These are phyloP conservation scores for Dissophora globulifera DNA, from an alignment of 192 early-diverging fungal species.

Conservation along the genomic window DNA sequence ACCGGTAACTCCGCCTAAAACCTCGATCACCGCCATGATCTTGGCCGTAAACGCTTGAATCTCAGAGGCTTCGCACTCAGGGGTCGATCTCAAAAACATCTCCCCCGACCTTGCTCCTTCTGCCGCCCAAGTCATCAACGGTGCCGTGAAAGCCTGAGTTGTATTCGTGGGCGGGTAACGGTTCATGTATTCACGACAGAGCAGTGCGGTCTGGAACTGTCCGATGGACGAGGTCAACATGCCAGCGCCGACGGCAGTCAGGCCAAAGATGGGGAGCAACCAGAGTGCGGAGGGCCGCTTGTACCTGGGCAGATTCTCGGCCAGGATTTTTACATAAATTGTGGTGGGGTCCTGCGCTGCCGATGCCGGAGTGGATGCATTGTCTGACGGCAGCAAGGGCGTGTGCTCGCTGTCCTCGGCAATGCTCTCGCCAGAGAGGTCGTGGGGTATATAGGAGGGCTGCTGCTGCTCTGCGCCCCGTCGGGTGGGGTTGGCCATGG, in stretches of 20 bases:
- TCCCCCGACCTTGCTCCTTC: neutral
- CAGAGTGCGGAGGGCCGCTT: conserved; percentile 36
- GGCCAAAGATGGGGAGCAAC: conserved; percentile 23
- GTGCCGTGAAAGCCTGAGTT: neutral
- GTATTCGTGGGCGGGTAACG: conserved; percentile 17
- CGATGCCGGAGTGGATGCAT: no score
- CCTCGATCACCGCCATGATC: conserved; percentile 13
- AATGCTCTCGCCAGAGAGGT: neutral
- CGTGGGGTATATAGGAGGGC: neutral
- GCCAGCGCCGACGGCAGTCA: conserved; percentile 18
- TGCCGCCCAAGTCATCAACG: neutral
- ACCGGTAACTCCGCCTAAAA: conserved; percentile 32
- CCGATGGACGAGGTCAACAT: conserved; percentile 26
- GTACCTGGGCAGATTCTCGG: conserved; percentile 32
- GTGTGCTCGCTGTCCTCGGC: neutral
- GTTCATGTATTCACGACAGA: conserved; percentile 39
- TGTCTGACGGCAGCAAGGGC: neutral
- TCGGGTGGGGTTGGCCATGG: no score
- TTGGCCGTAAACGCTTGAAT: conserved; percentile 41
- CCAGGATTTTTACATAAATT: conserved; percentile 28
- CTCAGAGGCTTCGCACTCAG: conserved; percentile 12
- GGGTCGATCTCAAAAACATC: neutral
- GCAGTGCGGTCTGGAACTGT: conserved; percentile 22
- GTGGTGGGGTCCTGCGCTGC: conserved; percentile 8
- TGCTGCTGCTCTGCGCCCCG: neutral